Evolutionary conservation across 2,329 filamentous ascomycete species (phyloP), one percentile per base, ranked within the genome.

Genomic region (Colletotrichum sp.): DNA sequence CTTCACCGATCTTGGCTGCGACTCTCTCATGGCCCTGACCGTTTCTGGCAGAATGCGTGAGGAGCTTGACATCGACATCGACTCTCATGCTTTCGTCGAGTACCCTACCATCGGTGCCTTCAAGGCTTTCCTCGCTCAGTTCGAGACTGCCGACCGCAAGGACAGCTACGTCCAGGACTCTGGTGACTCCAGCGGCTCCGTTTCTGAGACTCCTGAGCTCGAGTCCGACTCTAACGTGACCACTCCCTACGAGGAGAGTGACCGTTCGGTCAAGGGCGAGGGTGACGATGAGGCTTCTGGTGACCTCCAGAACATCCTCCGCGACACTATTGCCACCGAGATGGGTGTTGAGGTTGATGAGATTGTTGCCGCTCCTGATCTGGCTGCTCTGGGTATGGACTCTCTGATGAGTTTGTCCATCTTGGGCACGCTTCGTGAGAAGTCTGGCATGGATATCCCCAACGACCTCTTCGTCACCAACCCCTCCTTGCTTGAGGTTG

Each of bases 271-370:
- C 68, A 89, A 90, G 79, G 85, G 85, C 18, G 78, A 81, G 28
- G 82, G 79, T 26, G 86, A 86, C 75, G 82, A 84, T 63, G 64
- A 65, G 26, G 26, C 26, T 16, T 68, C 32, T 8, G 83, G 87
- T 78, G 86, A 88, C 81, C 80, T 90, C 49, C 85, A 88, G 85
- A 80, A 87, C 81, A 82, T 89, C 79, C 88, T 94, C 63, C 92
- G 93, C 82, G 89, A 90, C 70, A 94, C 93, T 72, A 92, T 95
- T 77, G 91, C 93, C n/a, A 87, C 89, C 49, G 93, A 95, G 83
- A 94, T 95, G 89, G 92, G 92, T 73, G 91, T 95, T n/a, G 90
- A 93, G 28, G 86, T 93, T 13, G 90, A 92, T 34, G 93, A 95
- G 79, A 87, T 92, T 34, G 82, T 89, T 5, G 88, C 89, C 26